Conservation (phyloP, 345 rosid genomes). For the Sisymbrium altissimum region DNA sequence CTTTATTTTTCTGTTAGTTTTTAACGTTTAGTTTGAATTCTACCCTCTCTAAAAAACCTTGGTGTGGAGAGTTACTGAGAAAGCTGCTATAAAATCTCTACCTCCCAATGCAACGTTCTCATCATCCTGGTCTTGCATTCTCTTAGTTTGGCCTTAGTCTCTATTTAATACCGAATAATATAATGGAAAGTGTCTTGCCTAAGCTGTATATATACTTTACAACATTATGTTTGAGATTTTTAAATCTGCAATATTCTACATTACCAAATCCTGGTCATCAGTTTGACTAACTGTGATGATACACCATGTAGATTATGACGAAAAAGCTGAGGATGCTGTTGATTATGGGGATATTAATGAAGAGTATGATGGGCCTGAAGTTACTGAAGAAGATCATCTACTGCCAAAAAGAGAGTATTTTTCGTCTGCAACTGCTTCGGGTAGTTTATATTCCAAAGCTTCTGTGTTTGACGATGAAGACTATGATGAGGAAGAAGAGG, state of each 20-base stretch:
- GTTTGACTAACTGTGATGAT: conserved; percentile 10
- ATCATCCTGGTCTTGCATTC: background rate
- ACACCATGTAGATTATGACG: conserved; percentile 65
- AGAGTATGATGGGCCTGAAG: conserved; percentile 89
- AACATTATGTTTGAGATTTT: background rate
- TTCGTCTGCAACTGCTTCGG: conserved; percentile 47
- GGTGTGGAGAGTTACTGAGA: too few relatives aligned
- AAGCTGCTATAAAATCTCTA: background rate
- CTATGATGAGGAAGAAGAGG: conserved; percentile 95
- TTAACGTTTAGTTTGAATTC: conserved; percentile 23
- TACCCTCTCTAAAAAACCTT: background rate
- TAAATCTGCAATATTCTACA: background rate
- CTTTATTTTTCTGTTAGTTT: conserved; percentile 41
- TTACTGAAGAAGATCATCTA: conserved; percentile 73
- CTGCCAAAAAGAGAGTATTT: conserved; percentile 65
- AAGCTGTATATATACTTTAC: background rate
- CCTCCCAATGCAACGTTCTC: background rate
- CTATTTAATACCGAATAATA: background rate
- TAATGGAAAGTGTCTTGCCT: background rate
- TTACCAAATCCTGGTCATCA: conserved; percentile 8
- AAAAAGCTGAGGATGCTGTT: conserved; percentile 88
- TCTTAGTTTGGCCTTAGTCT: background rate
- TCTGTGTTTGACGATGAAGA: conserved; percentile 82
- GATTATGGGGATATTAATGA: conserved; percentile 93
- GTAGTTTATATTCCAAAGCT: conserved; percentile 38